phyloP scores from a whole-genome alignment of 2,329 filamentous ascomycete species.

The Neofusicoccum parvum region DNA sequence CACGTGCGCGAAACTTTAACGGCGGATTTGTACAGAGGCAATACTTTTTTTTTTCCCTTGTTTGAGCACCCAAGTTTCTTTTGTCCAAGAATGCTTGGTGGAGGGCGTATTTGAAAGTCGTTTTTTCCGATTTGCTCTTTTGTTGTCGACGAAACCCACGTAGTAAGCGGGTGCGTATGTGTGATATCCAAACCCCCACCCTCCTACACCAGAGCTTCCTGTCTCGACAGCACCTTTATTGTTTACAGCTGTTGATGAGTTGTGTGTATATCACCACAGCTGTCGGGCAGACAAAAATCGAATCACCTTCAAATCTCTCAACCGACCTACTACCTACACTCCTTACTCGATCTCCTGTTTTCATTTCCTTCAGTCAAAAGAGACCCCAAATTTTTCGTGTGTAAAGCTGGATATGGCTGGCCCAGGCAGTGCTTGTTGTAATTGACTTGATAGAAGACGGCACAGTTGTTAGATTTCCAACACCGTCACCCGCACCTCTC shows the following conservation, averaged over 20 bases:
- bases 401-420: slow-evolving; percentile 14
- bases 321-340: slow-evolving; percentile 12
- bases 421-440: slow-evolving; percentile 17
- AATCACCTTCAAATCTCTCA: slow-evolving; percentile 9
- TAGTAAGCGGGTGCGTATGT: slow-evolving; percentile 15
- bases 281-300: slow-evolving; percentile 14
- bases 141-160: slow-evolving; percentile 18
- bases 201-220: slow-evolving; percentile 6
- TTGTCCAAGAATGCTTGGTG: slow-evolving; percentile 15
- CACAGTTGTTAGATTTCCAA: slow-evolving; percentile 11
- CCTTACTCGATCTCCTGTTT: slow-evolving; percentile 19
- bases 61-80: slow-evolving; percentile 15
- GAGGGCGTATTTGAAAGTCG: slow-evolving; percentile 16
- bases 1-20: slow-evolving; percentile 14
- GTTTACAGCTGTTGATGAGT: slow-evolving; percentile 4
- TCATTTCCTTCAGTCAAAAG: slow-evolving; percentile 11
- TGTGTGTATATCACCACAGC: slow-evolving; percentile 3
- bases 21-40: slow-evolving; percentile 16
- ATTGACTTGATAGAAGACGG: slow-evolving; percentile 19
- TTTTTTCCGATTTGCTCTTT: slow-evolving; percentile 16
- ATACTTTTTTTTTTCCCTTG: neutral
- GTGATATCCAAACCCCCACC: slow-evolving; percentile 17
- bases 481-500: neutral
- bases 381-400: slow-evolving; percentile 6
- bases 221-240: slow-evolving; percentile 1